Evolutionary conservation across 176 grass and related monocot genomes (phyloP), one percentile per base, ranked within the genome.

Genomic region (Olyra latifolia): DNA sequence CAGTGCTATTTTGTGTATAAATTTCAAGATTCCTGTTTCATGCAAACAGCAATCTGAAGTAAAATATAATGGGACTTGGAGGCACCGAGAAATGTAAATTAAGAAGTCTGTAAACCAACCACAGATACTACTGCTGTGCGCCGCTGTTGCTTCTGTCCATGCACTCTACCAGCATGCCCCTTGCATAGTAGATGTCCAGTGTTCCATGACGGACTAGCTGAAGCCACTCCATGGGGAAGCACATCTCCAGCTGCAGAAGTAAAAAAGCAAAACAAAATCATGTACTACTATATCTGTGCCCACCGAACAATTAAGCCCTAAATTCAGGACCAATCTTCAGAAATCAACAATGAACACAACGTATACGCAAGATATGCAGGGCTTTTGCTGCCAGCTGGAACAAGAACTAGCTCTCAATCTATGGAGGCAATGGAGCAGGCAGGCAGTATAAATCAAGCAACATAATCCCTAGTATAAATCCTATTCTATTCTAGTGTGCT

Each of bases 51-150:
- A 69, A 5, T 22, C 8, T 28, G 30, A 77, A 71, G 24, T 19
- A 25, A 75, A 45, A 8, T 27, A 38, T 25, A 61, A 3, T 7
- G 55, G 27, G 25, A 47, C 5, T 7, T 55, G 27, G 25, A 47
- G 8, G 25, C 35, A 46, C 4, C 68, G 27, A 71, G 61, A 75
- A 75, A 39, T 6, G 50, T 24, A 67, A 30, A 17, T 2, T 24
- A 56, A 55, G 8, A 84, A 72, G n/a, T 80, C 72, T 61, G 55
- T 71, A 35, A 48, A 74, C 79, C 41, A 84, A 93, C 91, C 91
- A 87, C 66, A 1, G 82, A 87, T 87, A 86, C 91, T 75, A 82
- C 28, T n/a, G 73, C 42, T 61, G 41, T 54, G 40, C 46, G 76
- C 12, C 81, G 71, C 46, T 62, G 50, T 61, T 71, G 81, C 48